A percentile compares a stretch with the other conserved stretches of the same genome.
Conservation (phyloP, 345 rosid genomes). For the Pugionium cornutum region DNA sequence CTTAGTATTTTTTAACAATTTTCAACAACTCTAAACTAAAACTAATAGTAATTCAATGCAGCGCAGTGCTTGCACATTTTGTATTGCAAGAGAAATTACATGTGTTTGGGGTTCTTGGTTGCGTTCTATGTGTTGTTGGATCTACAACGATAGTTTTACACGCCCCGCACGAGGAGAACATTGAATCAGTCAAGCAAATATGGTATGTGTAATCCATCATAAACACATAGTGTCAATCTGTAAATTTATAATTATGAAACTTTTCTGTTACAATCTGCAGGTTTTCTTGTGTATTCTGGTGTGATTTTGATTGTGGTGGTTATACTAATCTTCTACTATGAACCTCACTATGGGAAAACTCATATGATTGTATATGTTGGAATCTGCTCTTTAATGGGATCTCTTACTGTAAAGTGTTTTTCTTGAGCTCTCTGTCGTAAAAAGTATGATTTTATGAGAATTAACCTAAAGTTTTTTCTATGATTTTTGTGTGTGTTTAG, state of each 20-base stretch:
- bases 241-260: no score
- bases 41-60: constrained; percentile 39
- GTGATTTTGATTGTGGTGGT: constrained; percentile 49
- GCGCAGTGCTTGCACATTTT: constrained; percentile 93
- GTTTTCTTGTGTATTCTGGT: constrained; percentile 65
- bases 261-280: constrained; percentile 38
- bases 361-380: constrained; percentile 84
- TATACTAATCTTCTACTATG: constrained; percentile 61
- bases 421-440: background rate
- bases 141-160: constrained; percentile 82
- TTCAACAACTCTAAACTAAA: no score
- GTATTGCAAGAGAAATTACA: constrained; percentile 79
- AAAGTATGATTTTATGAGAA: no score
- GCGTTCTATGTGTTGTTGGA: constrained; percentile 82
- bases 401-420: constrained; percentile 65
- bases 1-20: no score
- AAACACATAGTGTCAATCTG: no score
- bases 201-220: constrained; percentile 47
- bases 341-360: constrained; percentile 69
- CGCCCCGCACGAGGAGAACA: constrained; percentile 73
- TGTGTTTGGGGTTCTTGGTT: constrained; percentile 79
- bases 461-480: background rate
- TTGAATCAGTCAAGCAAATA: constrained; percentile 75
- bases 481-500: constrained; percentile 30
- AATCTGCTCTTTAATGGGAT: constrained; percentile 93